Percentiles rank a stretch among this genome's conserved stretches.
Conservation (phyloP, 345 rosid species). For the Eutrema yunnanense region DNA sequence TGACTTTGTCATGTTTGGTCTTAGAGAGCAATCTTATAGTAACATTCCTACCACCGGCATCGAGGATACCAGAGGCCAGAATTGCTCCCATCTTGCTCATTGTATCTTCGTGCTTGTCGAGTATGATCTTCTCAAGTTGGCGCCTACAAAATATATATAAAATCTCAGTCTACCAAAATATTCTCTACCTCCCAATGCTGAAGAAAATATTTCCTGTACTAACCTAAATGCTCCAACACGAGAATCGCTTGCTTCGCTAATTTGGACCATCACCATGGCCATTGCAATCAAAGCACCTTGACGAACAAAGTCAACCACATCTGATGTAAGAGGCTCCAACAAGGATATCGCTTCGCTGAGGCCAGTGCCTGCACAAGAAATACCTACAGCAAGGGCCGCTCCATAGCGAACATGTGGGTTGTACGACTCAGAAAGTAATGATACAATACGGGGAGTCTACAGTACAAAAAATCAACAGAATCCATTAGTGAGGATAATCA, state of each 20-base stretch:
- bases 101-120: constrained; percentile 96
- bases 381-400: constrained; percentile 99
- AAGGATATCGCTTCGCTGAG: constrained; percentile 97
- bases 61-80: constrained; percentile 93
- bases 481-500: background rate
- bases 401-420: constrained; percentile 99
- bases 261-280: constrained; percentile 99
- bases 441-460: constrained; percentile 98
- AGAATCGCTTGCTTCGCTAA: constrained; percentile 92
- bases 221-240: constrained; percentile 97
- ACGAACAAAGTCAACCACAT: constrained; percentile 98
- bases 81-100: constrained; percentile 99
- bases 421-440: constrained; percentile 92
- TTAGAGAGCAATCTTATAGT: constrained; percentile 89
- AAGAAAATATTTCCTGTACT: constrained; percentile 2
- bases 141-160: constrained; percentile 42
- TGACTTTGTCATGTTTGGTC: constrained; percentile 92
- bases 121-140: constrained; percentile 87
- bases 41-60: constrained; percentile 99
- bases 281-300: constrained; percentile 99
- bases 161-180: background rate
- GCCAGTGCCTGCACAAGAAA: constrained; percentile 99
- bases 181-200: background rate
- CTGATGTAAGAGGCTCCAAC: constrained; percentile 94
- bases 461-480: constrained; percentile 9